Conservation (phyloP, 192 early-diverging fungal species). For the Coemansia sp. region DNA sequence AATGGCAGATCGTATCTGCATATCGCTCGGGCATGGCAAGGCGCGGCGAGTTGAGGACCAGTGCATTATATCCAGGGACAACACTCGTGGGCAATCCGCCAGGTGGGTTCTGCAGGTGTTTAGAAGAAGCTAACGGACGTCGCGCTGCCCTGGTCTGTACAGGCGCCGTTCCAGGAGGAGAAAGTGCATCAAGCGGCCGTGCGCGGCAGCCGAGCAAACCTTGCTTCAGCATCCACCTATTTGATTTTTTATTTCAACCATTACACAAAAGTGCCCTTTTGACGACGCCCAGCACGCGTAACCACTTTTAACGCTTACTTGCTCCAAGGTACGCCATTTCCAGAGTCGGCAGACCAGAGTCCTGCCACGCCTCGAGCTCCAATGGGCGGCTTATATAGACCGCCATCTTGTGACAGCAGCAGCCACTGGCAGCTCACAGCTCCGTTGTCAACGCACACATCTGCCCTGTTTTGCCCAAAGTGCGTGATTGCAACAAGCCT, state of each 20-base stretch:
- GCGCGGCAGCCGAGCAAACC: background rate
- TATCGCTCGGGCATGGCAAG: slow-evolving; percentile 1
- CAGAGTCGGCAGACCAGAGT: background rate
- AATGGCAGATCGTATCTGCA: slow-evolving; percentile 23
- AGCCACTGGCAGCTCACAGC: background rate
- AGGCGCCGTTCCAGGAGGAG: background rate
- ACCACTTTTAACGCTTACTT: background rate
- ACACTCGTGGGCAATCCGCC: slow-evolving; percentile 8
- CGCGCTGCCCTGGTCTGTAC: background rate
- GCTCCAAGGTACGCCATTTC: background rate
- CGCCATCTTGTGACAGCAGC: background rate
- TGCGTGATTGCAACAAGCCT: background rate
- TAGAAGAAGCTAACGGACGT: background rate
- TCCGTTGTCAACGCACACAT: background rate
- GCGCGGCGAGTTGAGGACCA: slow-evolving; percentile 3
- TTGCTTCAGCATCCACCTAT: background rate
- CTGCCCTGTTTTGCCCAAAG: slow-evolving; percentile 1
- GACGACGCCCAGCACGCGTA: background rate
- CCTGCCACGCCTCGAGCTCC: background rate
- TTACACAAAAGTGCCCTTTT: background rate
- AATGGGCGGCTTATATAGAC: background rate
- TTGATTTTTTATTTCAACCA: background rate
- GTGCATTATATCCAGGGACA: slow-evolving; percentile 3
- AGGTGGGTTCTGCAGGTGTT: slow-evolving; percentile 10
- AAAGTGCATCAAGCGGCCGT: background rate